Conservation (phyloP, 1,284 basidiomycete genomes). For the Cryptococcus sp. region DNA sequence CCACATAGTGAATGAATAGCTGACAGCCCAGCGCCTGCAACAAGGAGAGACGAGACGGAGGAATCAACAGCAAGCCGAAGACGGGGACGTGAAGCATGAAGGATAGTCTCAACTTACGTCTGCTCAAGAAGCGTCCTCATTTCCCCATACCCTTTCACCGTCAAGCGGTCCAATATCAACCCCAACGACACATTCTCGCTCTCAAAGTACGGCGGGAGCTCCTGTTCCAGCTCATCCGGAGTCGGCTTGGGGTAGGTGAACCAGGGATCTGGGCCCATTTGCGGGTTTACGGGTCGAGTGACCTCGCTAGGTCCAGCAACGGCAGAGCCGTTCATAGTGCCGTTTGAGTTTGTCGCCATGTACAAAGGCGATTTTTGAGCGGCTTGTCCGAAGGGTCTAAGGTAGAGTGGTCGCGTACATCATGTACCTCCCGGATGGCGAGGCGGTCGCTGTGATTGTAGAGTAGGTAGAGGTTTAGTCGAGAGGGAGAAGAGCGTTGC, state of each 20-base stretch:
- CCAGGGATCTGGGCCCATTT: constrained; percentile 35
- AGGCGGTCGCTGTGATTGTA: too few relatives aligned
- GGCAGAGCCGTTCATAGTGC: constrained; percentile 1
- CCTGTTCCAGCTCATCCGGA: constrained; percentile 32
- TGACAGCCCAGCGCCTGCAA: not conserved
- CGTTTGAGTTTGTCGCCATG: not conserved
- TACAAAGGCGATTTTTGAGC: too few relatives aligned
- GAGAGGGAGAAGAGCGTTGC: too few relatives aligned
- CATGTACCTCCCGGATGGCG: too few relatives aligned
- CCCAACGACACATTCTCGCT: constrained; percentile 36
- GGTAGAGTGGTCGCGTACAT: too few relatives aligned
- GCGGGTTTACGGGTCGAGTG: constrained; percentile 26
- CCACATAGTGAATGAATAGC: not conserved
- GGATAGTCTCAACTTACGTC: constrained; percentile 22
- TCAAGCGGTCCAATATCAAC: constrained; percentile 29
- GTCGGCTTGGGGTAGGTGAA: constrained; percentile 39
- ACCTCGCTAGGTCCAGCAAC: constrained; percentile 6
- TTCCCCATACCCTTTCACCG: constrained; percentile 33
- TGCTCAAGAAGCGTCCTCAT: constrained; percentile 27
- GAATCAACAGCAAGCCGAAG: not conserved
- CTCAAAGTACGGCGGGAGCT: constrained; percentile 40
- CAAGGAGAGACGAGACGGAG: not conserved
- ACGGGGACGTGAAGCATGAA: not conserved
- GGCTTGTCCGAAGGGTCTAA: too few relatives aligned
- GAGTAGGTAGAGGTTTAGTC: too few relatives aligned